These are phyloP conservation scores for Jatropha curcas DNA, from an alignment of 345 rosid species.

Conservation along the genomic window DNA sequence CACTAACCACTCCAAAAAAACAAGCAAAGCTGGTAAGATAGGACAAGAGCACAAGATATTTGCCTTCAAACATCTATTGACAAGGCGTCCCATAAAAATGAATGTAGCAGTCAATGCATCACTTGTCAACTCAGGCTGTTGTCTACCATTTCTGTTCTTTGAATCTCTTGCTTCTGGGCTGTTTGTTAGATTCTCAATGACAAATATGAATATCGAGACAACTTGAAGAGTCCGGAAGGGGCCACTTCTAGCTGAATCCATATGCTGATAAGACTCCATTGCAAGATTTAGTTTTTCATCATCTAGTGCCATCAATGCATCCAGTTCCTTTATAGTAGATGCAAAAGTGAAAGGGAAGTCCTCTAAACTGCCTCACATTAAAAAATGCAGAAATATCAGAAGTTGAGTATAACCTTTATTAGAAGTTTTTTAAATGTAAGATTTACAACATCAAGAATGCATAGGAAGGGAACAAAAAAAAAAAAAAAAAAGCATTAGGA, in stretches of 20 bases:
- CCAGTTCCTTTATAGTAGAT: slow-evolving; percentile 61
- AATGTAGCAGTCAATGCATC: slow-evolving; percentile 50
- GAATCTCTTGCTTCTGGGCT: slow-evolving; percentile 27
- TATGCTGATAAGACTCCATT: slow-evolving; percentile 58
- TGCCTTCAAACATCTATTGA: slow-evolving; percentile 59
- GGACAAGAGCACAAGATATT: slow-evolving; percentile 48
- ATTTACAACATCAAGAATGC: not conserved
- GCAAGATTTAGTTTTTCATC: slow-evolving; percentile 47
- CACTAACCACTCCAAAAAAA: slow-evolving; percentile 73
- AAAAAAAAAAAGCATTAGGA: no score
- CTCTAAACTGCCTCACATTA: slow-evolving; percentile 50
- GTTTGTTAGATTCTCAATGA: slow-evolving; percentile 42
- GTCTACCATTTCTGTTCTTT: slow-evolving; percentile 22
- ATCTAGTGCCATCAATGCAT: slow-evolving; percentile 48
- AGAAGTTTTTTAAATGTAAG: not conserved
- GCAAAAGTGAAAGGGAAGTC: slow-evolving; percentile 66
- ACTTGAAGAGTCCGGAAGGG: slow-evolving; percentile 72
- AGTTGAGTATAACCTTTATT: not conserved
- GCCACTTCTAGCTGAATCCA: slow-evolving; percentile 61
- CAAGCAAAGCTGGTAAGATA: slow-evolving; percentile 69
- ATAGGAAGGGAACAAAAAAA: not conserved
- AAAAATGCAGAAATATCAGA: slow-evolving; percentile 20
- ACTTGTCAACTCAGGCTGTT: slow-evolving; percentile 34
- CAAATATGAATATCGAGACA: slow-evolving; percentile 63
- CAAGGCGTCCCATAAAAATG: slow-evolving; percentile 66